Evolutionary conservation across 78 protist genomes (phyloP), one percentile per base, ranked within the genome.

Genomic region (Guillardia theta): DNA sequence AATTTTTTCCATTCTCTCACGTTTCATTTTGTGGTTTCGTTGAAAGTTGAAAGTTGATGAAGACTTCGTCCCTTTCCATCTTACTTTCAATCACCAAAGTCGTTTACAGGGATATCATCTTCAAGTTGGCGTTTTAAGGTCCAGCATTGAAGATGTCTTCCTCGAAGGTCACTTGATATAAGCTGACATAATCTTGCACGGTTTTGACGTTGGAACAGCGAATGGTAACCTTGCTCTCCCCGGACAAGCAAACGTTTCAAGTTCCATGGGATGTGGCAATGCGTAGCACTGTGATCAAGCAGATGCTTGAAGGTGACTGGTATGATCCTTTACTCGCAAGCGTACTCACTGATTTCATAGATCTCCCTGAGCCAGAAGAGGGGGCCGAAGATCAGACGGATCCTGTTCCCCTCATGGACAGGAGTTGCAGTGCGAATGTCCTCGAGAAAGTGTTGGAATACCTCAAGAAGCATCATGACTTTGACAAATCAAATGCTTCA

Each of bases 271-370:
- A 45, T 41, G 93, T 88, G 18, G 93, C 93, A 15, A 88, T 88
- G 93, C 93, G 93, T 18, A 48, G 76, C 6, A 88, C 93, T 33
- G 93, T 88, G 19, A 41, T 88, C 47, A 88, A 88, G 93, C 93
- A 88, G 39, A 88, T 88, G 93, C 43, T 88, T 27, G 93, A 88
- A 27, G 93, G 93, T 80, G 90, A 18, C 58, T 37, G 0, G 8
- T 80, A 58, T 0, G 70, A 9, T 58, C 27, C 70, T 1, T 6
- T 24, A 8, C 27, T 6, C 3, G 6, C 70, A 8, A 58, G 6
- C 4, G 27, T 8, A 27, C 21, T 58, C 70, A 24, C 70, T 1
- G 70, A 24, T 1, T 58, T 58, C 39, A 1, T 64, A 88, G 93
- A 88, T 48, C 39, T 88, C 9, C 93, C 93, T 33, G 93, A 88